These are phyloP conservation scores for Apiotrichum gracile DNA, from an alignment of 1,284 basidiomycete genomes.

Conservation along the genomic window DNA sequence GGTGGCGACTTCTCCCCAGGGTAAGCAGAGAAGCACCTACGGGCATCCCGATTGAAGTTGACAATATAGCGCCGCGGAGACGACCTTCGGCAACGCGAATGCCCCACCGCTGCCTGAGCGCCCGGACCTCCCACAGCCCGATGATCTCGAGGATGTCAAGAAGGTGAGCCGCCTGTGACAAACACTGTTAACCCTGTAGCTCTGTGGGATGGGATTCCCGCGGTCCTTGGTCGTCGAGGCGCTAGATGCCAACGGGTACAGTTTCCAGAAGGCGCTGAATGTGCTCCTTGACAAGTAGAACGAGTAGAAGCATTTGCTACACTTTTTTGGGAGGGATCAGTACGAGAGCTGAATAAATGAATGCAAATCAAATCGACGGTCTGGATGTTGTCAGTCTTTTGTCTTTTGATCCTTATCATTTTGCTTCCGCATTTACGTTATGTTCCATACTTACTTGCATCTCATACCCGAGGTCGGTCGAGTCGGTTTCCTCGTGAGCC, in stretches of 20 bases:
- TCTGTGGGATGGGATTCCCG: conserved; percentile 47
- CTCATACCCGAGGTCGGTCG: no score
- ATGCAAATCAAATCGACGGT: no score
- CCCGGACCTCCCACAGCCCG: conserved; percentile 31
- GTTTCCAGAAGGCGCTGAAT: conserved; percentile 47
- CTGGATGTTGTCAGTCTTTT: no score
- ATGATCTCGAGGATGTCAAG: conserved; percentile 48
- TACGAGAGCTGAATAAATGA: no score
- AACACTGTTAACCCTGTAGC: conserved; percentile 21
- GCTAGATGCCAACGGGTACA: conserved; percentile 45
- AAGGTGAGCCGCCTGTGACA: conserved; percentile 18
- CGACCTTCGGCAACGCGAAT: neutral
- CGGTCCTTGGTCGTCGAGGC: conserved; percentile 41
- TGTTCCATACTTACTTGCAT: no score
- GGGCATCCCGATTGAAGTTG: no score
- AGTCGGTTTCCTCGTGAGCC: no score
- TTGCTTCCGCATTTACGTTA: no score
- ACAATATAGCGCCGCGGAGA: neutral
- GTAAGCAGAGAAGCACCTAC: neutral
- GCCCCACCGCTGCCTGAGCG: conserved; percentile 32
- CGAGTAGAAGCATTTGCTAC: neutral
- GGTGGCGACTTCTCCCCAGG: conserved; percentile 40
- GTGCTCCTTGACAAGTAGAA: conserved; percentile 30
- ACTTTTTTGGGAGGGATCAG: no score
- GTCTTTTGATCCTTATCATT: no score